A percentile compares a stretch with the other conserved stretches of the same genome.
Conservation (phyloP, 208 protist species). For the Wallacemonas sp. region DNA sequence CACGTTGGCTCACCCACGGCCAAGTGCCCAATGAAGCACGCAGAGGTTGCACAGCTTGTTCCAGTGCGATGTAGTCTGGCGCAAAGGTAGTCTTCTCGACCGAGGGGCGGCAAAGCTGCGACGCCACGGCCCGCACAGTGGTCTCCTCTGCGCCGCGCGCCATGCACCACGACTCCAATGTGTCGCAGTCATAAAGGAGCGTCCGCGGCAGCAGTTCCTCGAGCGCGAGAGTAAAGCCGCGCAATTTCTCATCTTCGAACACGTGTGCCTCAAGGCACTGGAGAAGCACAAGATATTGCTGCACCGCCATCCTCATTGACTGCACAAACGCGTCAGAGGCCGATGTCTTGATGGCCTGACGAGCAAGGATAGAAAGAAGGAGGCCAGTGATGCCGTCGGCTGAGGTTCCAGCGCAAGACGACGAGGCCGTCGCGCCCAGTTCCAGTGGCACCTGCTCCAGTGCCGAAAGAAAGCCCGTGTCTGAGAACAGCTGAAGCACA, state of each 20-base stretch:
- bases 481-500: conserved; percentile 43
- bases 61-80: background rate
- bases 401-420: conserved; percentile 14
- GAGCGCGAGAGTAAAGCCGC: background rate
- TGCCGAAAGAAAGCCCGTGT: conserved; percentile 39
- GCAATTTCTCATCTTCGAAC: background rate
- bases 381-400: conserved; percentile 3
- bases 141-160: too few species aligned
- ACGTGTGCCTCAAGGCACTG: background rate
- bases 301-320: background rate
- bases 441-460: conserved; percentile 28
- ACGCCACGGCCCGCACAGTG: background rate
- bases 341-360: conserved; percentile 23
- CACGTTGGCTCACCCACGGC: background rate
- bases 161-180: background rate
- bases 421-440: background rate
- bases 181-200: background rate
- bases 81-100: background rate
- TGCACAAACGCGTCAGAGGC: background rate
- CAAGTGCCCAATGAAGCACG: too few species aligned
- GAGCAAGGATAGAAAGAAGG: conserved; percentile 24
- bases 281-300: background rate
- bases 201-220: background rate
- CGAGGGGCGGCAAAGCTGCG: background rate
- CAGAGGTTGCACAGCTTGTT: background rate